Percentiles rank a stretch among this genome's conserved stretches.
These are phyloP conservation scores for Ganoderma sinense DNA, from an alignment of 1,284 basidiomycete species.

Conservation along the genomic window DNA sequence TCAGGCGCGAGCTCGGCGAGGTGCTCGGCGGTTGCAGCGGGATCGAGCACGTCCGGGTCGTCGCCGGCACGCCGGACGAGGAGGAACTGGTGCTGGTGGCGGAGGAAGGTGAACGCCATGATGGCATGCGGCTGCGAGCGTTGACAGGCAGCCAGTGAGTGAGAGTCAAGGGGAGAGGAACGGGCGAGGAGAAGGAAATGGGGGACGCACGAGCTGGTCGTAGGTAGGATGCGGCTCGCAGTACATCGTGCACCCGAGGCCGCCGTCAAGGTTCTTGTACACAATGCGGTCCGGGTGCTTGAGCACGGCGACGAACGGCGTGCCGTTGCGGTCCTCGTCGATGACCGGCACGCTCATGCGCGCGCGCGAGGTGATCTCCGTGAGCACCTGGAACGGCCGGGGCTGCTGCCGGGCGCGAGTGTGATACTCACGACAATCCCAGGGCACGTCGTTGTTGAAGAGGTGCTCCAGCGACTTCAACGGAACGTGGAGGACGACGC, in stretches of 20 bases:
- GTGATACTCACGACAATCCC: conserved; percentile 49
- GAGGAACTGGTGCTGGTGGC: conserved; percentile 61
- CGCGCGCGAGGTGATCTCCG: conserved; percentile 47
- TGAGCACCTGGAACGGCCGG: conserved; percentile 51
- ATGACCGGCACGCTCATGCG: conserved; percentile 52
- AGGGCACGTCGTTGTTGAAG: conserved; percentile 52
- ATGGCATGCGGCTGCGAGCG: conserved; percentile 50
- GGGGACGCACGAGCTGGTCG: conserved; percentile 6
- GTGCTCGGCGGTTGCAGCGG: not conserved
- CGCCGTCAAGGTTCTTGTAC: conserved; percentile 52
- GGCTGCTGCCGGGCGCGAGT: conserved; percentile 43
- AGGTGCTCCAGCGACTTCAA: conserved; percentile 60
- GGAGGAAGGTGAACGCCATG: conserved; percentile 59
- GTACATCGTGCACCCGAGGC: conserved; percentile 37
- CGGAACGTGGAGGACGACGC: conserved; percentile 54
- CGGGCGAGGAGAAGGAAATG: not conserved
- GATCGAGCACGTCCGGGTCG: conserved; percentile 23
- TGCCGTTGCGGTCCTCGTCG: conserved; percentile 49
- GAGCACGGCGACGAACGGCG: conserved; percentile 53
- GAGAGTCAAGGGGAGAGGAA: no score
- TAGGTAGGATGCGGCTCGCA: conserved; percentile 21
- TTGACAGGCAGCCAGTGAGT: no score
- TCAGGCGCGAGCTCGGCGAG: not conserved
- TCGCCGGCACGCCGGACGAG: conserved; percentile 51
- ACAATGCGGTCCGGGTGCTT: conserved; percentile 52